These are phyloP conservation scores for Fusarium bulbicola DNA, from an alignment of 2,329 filamentous ascomycete genomes.

Conservation along the genomic window DNA sequence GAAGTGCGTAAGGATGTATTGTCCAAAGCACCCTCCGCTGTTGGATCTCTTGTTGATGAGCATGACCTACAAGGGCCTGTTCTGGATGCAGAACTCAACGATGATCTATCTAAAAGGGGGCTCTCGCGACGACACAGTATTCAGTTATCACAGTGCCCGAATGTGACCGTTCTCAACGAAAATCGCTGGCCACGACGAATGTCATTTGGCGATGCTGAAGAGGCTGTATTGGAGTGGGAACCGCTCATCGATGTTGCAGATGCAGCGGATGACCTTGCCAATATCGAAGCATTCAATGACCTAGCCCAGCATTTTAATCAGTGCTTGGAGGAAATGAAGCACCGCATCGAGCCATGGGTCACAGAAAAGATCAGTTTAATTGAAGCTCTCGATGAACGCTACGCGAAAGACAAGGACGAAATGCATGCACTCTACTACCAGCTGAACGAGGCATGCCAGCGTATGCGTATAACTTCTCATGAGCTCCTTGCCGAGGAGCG, in stretches of 20 bases:
- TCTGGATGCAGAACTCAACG: constrained; percentile 57
- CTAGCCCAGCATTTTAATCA: constrained; percentile 65
- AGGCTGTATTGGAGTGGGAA: constrained; percentile 75
- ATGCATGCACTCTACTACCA: constrained; percentile 75
- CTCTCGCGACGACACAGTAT: constrained; percentile 72
- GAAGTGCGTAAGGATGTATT: constrained; percentile 56
- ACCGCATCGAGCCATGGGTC: constrained; percentile 69
- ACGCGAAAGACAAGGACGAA: constrained; percentile 70
- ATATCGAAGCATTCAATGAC: constrained; percentile 54
- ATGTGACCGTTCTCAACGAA: constrained; percentile 57
- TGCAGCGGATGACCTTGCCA: constrained; percentile 37
- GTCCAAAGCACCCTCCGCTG: constrained; percentile 61
- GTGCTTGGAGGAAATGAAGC: constrained; percentile 61
- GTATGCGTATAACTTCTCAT: constrained; percentile 71
- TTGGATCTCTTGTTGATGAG: constrained; percentile 68
- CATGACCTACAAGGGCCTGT: constrained; percentile 66
- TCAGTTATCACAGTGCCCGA: constrained; percentile 46
- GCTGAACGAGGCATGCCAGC: constrained; percentile 74
- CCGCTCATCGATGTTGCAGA: constrained; percentile 58
- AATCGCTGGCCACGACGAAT: constrained; percentile 75
- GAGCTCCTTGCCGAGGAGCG: constrained; percentile 77
- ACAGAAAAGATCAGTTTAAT: constrained; percentile 64
- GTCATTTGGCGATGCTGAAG: constrained; percentile 79
- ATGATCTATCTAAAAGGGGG: constrained; percentile 54
- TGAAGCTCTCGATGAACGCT: constrained; percentile 67